Percentiles rank a stretch among this genome's conserved stretches.
Evolutionary conservation across 202 grass and related monocot genomes (phyloP).

Genomic region (Schoenoplectus triqueter): DNA sequence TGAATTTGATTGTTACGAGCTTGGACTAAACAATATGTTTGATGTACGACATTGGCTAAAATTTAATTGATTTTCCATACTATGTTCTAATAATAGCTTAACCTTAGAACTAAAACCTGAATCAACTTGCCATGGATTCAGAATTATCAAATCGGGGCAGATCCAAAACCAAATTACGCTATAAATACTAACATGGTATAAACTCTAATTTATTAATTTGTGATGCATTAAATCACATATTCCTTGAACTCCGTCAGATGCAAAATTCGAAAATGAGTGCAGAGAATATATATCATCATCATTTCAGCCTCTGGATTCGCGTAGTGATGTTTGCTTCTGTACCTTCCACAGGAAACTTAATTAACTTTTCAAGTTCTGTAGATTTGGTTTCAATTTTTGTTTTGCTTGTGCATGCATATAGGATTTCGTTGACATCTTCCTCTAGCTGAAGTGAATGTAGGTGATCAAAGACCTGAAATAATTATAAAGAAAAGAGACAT

Average conservation of each 20-base stretch:
- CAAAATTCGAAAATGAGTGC: background rate
- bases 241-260: background rate
- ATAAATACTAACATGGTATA: too few species aligned
- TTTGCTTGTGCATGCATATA: constrained; percentile 57
- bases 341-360: constrained; percentile 58
- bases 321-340: constrained; percentile 48
- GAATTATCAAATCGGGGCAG: background rate
- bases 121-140: background rate
- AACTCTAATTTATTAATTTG: background rate
- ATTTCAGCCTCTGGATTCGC: constrained; percentile 62
- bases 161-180: too few species aligned
- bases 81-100: background rate
- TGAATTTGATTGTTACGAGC: background rate
- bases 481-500: constrained; percentile 1
- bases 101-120: background rate
- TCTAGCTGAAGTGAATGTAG: constrained; percentile 79
- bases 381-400: constrained; percentile 46
- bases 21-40: background rate
- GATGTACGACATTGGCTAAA: background rate
- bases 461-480: constrained; percentile 63
- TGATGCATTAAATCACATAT: constrained; percentile 20
- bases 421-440: constrained; percentile 89
- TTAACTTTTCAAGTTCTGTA: constrained; percentile 54
- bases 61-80: background rate
- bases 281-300: background rate